These are phyloP conservation scores for Termitomyces sp. DNA, from an alignment of 768 basidiomycete genomes.

Conservation along the genomic window DNA sequence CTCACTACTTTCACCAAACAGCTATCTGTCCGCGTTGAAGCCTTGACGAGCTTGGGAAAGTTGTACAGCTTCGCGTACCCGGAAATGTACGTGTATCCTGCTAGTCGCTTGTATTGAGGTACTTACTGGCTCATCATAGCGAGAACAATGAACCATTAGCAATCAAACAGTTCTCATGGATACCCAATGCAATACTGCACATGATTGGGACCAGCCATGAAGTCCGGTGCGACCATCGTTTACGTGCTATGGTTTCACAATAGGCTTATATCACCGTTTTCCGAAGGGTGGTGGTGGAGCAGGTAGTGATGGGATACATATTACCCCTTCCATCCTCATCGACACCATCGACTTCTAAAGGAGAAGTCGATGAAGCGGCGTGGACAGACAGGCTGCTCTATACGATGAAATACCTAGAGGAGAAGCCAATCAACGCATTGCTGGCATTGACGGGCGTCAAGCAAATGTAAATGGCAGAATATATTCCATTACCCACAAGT, in stretches of 20 bases:
- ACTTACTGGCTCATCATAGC: slow-evolving; percentile 33
- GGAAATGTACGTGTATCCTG: slow-evolving; percentile 68
- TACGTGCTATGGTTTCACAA: not conserved
- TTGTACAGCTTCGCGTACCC: slow-evolving; percentile 79
- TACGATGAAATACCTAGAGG: slow-evolving; percentile 65
- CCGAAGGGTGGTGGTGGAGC: slow-evolving; percentile 55
- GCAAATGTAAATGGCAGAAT: slow-evolving; percentile 39
- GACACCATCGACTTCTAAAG: slow-evolving; percentile 38
- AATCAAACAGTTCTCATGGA: slow-evolving; percentile 85
- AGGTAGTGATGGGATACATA: slow-evolving; percentile 66
- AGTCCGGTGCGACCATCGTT: slow-evolving; percentile 40
- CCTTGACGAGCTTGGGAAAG: slow-evolving; percentile 68
- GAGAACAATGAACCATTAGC: slow-evolving; percentile 75
- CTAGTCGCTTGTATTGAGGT: not conserved
- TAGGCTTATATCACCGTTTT: not conserved
- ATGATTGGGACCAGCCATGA: slow-evolving; percentile 47
- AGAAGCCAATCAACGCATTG: slow-evolving; percentile 50
- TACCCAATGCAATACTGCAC: slow-evolving; percentile 69
- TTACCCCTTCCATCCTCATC: slow-evolving; percentile 66
- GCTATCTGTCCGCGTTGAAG: slow-evolving; percentile 65
- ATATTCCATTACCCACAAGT: not conserved
- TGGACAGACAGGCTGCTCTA: slow-evolving; percentile 85
- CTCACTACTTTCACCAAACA: slow-evolving; percentile 18
- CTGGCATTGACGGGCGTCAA: slow-evolving; percentile 60
- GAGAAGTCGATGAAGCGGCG: slow-evolving; percentile 66